Evolutionary conservation across 2,329 filamentous ascomycete genomes (phyloP), one percentile per base, ranked within the genome.

Genomic region (Diaporthe australafricana): DNA sequence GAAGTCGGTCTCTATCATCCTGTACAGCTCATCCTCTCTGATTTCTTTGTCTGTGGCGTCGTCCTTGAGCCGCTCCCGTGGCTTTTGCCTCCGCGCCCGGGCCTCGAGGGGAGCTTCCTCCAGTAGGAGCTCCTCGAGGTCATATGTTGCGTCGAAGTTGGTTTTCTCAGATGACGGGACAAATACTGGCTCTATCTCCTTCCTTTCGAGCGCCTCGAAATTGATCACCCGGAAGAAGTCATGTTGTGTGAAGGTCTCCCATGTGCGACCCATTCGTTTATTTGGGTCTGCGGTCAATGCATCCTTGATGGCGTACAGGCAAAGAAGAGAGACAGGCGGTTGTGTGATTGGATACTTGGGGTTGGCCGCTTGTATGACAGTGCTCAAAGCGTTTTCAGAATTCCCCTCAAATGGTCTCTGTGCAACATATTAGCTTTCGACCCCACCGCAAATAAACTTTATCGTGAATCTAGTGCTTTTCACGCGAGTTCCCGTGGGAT

Each of bases 91-190:
- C 76, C 96, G 90, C 65, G 96, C 95, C 78, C 96, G 89, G 70
- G 96, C 96, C 82, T 99, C 96, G 6, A 99, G 84, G 1, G 96
- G 96, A 16, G 96, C 96, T 80, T 99, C 96, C 82, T 99, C 96
- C 55, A 99, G 83, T 2, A 99, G 84, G 25, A 99, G 83, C 81
- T 99, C 96, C 80, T 99, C 96, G 65, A 99, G 84, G 81, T 99
- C 96, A 80, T 99, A 98, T 0, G 96, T 99, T 5, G 96, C 96
- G 82, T 99, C 96, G 76, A 99, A 99, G 81, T 99, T 99, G 4
- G 96, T 98, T 88, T 99, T 99, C 62, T 98, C 96, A 70, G 94
- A 95, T 0, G 96, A 98, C 0, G 96, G 96, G 25, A 93, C 89
- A 80, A 99, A 99, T 4, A 98, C 91, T 0, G 96, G 96, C 76